Evolutionary conservation across 352 stramenopile species (phyloP), one percentile per base, ranked within the genome.

Genomic region (Phytophthora foliorum): DNA sequence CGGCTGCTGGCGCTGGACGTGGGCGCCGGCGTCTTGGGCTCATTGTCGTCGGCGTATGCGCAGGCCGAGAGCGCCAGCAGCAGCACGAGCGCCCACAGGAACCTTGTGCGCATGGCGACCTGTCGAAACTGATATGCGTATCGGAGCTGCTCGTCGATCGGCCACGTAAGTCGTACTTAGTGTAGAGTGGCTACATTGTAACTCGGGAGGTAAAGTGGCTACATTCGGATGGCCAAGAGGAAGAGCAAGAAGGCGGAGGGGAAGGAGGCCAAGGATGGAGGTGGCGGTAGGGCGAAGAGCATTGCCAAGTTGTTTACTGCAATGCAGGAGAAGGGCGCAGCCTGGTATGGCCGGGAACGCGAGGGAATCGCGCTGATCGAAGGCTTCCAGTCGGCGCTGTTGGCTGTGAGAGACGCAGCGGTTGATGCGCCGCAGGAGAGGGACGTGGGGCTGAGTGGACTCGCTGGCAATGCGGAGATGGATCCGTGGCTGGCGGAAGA

Each of bases 401-500:
- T 84, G 27, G 82, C 70, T 19, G 67, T 76, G 36, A 72, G 82
- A 67, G 65, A 70, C 24, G 64, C 68, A 41, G 13, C 7, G 21
- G 19, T 24, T 10, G 32, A 63, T 16, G 42, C 61, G 9, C 61
- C 53, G 41, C 48, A 75, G n/a, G 24, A 54, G 38, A 52, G 41
- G 2, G 38, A 32, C 2, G 25, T 6, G 16, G 36, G 41, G 41
- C 50, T 90, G 38, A 48, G 46, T 42, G 80, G 73, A 11, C 59
- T 84, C 4, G 69, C 69, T 25, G 63, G 57, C 24, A 78, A 77
- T 54, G 48, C 53, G 19, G 69, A 75, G 32, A 89, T 91, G 75
- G 86, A 95, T 53, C 85, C 84, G 52, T 88, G 84, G 72, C 67
- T 92, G 10, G 72, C 70, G 1, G 88, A 94, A 61, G 86, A 92